Percentiles rank a stretch among this genome's conserved stretches.
Evolutionary conservation across 805 yeast genomes (phyloP).

Genomic region (Hanseniaspora pseudoguilliermondii): DNA sequence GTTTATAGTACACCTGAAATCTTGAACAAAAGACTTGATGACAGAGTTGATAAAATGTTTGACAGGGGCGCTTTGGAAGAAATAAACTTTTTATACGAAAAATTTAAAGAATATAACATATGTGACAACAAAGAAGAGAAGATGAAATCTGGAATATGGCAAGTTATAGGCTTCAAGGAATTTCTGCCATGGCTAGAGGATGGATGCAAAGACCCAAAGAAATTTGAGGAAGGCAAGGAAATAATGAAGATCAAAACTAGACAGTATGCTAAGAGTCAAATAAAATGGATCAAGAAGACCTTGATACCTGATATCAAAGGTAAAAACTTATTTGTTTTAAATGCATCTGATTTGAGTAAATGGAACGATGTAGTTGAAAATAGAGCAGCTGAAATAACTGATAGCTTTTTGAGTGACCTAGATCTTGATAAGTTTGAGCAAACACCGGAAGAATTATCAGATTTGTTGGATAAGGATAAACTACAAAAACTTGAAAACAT

Average conservation of each 20-base stretch:
- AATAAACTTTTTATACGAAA: conserved; percentile 43
- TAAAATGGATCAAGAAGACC: conserved; percentile 76
- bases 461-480: conserved; percentile 16
- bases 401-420: conserved; percentile 27
- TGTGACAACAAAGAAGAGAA: conserved; percentile 30
- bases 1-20: conserved; percentile 51
- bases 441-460: conserved; percentile 32
- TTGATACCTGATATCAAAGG: conserved; percentile 54
- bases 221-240: conserved; percentile 40
- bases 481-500: conserved; percentile 8
- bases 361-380: conserved; percentile 50
- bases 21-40: conserved; percentile 54
- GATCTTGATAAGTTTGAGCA: conserved; percentile 15
- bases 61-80: conserved; percentile 56
- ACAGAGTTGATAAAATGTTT: conserved; percentile 76
- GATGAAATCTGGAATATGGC: conserved; percentile 72
- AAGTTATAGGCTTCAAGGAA: conserved; percentile 88
- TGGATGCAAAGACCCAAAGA: conserved; percentile 16
- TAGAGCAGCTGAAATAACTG: conserved; percentile 43
- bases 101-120: conserved; percentile 26
- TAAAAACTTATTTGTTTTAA: conserved; percentile 52
- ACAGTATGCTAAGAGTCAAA: conserved; percentile 75
- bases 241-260: conserved; percentile 76
- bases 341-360: conserved; percentile 55
- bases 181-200: conserved; percentile 55